Base-by-base conservation (phyloP, 2,329 filamentous ascomycete species). In the Trichophyton equinum region DNA sequence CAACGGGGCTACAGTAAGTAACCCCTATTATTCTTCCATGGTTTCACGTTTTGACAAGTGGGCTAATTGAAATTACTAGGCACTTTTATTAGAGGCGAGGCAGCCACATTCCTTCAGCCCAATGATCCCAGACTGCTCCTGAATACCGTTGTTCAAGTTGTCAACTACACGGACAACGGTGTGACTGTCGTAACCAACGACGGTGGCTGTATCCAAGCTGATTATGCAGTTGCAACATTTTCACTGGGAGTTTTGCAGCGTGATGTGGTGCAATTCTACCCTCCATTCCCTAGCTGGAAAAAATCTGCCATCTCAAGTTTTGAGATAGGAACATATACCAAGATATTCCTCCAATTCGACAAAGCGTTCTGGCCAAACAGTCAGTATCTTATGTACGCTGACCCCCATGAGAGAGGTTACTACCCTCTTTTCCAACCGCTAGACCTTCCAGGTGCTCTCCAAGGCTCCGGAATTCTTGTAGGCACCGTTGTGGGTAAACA, bases 271-370 rank as follows among this genome's bases (percentile, higher is more conserved):
- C 69, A 71, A 0, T 89, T 88, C 68, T 68, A 75, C 9, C 85
- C 86, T 0, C 86, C 85, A 0, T 70, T 70, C 18, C 57, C 57
- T n/a, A 22, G n/a, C 2, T 88, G 85, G 85, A 88, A 89, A 70
- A 75, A 79, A 13, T 78, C 77, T 2, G 81, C 83, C 0, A 85
- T 88, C 58, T 78, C 81, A 2, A 82, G 80, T 42, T 87, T 87
- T 69, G 75, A 78, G 63, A 87, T 88, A 81, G 85, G 82, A 5
- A 87, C 84, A 0, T 89, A 88, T 72, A 88, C 85, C 58, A 89
- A 89, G 27, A 59, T 59, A 44, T 59, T 59, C 36, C 40, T 59
- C 4, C 85, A 87, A 64, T 88, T 88, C 71, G 74, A 84, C 62
- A 75, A 84, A 60, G 81, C 82, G 0, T 89, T 88, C 71, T 88